A percentile compares a stretch with the other conserved stretches of the same genome.
Conservation (phyloP, 139 green algal species). For the Volvox africanus region DNA sequence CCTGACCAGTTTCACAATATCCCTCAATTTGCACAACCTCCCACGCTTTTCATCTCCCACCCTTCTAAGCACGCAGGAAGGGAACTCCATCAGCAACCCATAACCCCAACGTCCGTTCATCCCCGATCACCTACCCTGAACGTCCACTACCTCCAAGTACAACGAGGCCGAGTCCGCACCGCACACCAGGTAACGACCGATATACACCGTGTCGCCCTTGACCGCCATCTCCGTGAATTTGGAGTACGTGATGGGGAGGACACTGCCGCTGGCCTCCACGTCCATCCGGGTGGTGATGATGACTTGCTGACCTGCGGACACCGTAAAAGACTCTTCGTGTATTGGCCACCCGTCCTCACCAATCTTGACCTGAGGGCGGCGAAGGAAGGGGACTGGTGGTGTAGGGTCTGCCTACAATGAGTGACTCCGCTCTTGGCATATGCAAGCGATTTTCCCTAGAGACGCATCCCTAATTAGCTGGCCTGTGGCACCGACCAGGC, state of each 20-base stretch:
- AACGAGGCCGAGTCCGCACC: constrained; percentile 87
- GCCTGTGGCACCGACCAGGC: too few species aligned
- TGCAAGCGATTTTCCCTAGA: too few species aligned
- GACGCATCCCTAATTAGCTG: too few species aligned
- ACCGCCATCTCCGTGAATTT: constrained; percentile 81
- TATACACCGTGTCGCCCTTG: constrained; percentile 88
- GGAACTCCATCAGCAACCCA: too few species aligned
- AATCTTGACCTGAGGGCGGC: constrained; percentile 50
- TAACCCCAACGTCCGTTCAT: too few species aligned
- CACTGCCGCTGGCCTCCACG: constrained; percentile 53
- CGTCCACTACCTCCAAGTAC: constrained; percentile 81
- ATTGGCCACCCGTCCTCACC: constrained; percentile 85
- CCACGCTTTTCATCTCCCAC: too few species aligned
- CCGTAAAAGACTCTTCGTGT: constrained; percentile 63
- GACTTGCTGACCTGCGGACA: constrained; percentile 62
- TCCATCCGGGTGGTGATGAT: constrained; percentile 56
- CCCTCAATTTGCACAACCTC: too few species aligned
- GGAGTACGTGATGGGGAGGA: constrained; percentile 87
- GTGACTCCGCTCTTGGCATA: too few species aligned
- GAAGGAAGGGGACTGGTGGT: background rate
- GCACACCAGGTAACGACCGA: constrained; percentile 93
- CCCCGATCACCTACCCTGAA: constrained; percentile 29
- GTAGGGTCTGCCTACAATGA: too few species aligned
- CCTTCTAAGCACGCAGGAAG: too few species aligned
- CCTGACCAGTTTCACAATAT: too few species aligned